Conservation (phyloP, 2,329 filamentous ascomycete genomes). For the Capronia coronata region DNA sequence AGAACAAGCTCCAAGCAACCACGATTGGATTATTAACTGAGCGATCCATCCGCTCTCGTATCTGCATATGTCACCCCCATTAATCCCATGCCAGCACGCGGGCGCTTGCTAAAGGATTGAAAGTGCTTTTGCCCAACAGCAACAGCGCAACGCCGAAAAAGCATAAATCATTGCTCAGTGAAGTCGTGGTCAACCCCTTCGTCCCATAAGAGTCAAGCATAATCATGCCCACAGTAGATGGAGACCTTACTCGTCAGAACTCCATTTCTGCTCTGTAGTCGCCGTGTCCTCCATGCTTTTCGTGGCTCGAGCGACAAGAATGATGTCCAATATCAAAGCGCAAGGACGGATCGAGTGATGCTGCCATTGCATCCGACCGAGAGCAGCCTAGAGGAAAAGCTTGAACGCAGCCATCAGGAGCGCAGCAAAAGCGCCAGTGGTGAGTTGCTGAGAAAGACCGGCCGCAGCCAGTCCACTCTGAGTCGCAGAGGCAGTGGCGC, state of each 20-base stretch:
- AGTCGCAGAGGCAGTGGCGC: constrained; percentile 31
- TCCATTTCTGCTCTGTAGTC: constrained; percentile 2
- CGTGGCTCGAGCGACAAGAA: constrained; percentile 4
- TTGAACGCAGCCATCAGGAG: constrained; percentile 53
- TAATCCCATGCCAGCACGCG: constrained; percentile 9
- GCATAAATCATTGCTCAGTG: constrained; percentile 23
- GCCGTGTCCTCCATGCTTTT: constrained; percentile 13
- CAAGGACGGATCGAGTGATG: constrained; percentile 2
- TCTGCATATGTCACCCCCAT: constrained; percentile 9
- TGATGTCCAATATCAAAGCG: constrained; percentile 19
- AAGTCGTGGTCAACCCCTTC: constrained; percentile 16
- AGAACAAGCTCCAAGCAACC: too few relatives aligned
- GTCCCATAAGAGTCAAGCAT: constrained; percentile 14
- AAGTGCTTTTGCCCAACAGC: constrained; percentile 15
- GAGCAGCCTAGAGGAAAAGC: constrained; percentile 45
- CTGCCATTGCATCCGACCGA: not conserved
- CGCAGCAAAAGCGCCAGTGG: constrained; percentile 47
- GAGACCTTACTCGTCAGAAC: constrained; percentile 4
- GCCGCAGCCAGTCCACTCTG: constrained; percentile 40
- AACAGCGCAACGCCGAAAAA: constrained; percentile 15
- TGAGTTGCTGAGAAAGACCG: constrained; percentile 44
- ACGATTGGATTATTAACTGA: constrained; percentile 7
- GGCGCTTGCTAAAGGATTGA: constrained; percentile 25
- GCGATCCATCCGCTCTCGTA: constrained; percentile 8
- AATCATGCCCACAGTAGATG: constrained; percentile 13